phyloP scores from a whole-genome alignment of 2,329 filamentous ascomycete genomes.

The Curvularia sp. region DNA sequence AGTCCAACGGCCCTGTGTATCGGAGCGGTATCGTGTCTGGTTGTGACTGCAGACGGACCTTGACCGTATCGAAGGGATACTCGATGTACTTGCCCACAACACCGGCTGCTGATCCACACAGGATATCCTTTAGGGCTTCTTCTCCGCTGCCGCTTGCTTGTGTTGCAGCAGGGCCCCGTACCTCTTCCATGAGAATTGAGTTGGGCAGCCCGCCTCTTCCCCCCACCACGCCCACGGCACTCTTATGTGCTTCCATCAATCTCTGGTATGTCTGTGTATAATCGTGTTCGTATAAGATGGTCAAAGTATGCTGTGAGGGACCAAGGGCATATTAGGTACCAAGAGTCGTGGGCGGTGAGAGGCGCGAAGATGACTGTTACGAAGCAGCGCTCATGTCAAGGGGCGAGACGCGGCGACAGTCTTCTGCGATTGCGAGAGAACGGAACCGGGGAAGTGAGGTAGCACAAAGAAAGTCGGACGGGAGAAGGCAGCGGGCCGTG shows the following conservation, averaged over 20 bases:
- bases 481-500: constrained; percentile 28
- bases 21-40: constrained; percentile 80
- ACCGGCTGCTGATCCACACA: constrained; percentile 90
- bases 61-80: constrained; percentile 98
- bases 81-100: constrained; percentile 95
- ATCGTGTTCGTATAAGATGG: constrained; percentile 13
- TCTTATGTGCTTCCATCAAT: constrained; percentile 43
- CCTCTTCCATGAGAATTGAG: constrained; percentile 31
- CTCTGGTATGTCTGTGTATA: constrained; percentile 11
- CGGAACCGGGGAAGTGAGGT: constrained; percentile 23
- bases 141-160: constrained; percentile 54
- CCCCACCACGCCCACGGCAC: constrained; percentile 42
- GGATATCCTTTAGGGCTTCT: constrained; percentile 83
- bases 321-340: constrained; percentile 29
- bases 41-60: constrained; percentile 96
- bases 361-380: constrained; percentile 34
- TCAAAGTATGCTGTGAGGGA: constrained; percentile 25
- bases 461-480: constrained; percentile 27
- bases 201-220: constrained; percentile 34
- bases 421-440: constrained; percentile 23
- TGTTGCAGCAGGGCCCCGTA: constrained; percentile 17
- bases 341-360: constrained; percentile 42
- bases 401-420: constrained; percentile 6
- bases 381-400: constrained; percentile 28
- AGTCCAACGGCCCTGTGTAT: constrained; percentile 89